phyloP scores from a whole-genome alignment of 2,329 filamentous ascomycete genomes.

The Diplocarpon mali region DNA sequence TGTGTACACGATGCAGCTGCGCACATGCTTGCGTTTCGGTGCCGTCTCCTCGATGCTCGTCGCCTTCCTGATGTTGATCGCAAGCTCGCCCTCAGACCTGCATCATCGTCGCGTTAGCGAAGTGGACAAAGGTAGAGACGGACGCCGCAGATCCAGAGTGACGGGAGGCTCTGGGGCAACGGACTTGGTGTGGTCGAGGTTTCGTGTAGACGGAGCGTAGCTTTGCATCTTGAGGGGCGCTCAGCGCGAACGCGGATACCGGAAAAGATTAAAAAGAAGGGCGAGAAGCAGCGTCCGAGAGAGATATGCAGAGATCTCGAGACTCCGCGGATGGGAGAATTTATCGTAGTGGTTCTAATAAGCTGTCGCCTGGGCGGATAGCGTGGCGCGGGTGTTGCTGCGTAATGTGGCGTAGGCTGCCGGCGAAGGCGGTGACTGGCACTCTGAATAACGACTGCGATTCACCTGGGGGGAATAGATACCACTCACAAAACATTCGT shows the following conservation, averaged over 20 bases:
- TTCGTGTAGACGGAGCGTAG: constrained; percentile 24
- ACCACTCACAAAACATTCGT: no score
- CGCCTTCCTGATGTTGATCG: constrained; percentile 60
- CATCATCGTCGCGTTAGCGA: constrained; percentile 8
- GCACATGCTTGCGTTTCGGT: constrained; percentile 82
- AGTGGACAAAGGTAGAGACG: not conserved
- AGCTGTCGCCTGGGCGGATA: not conserved
- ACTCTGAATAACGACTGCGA: no score
- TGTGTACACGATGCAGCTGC: constrained; percentile 94
- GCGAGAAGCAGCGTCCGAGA: constrained; percentile 4
- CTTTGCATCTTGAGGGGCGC: constrained; percentile 21
- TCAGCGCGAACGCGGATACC: constrained; percentile 7
- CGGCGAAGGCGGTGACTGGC: not conserved
- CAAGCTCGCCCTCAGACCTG: constrained; percentile 58
- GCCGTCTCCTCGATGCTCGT: constrained; percentile 58
- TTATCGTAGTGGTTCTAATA: not conserved
- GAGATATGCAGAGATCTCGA: constrained; percentile 4
- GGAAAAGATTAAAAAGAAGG: constrained; percentile 1
- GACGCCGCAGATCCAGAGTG: not conserved
- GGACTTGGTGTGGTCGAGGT: constrained; percentile 27
- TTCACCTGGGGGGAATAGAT: no score
- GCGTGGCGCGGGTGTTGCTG: constrained; percentile 7
- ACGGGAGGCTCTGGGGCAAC: constrained; percentile 12
- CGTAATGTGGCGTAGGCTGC: constrained; percentile 17
- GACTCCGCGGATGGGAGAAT: not conserved